A percentile compares a stretch with the other conserved stretches of the same genome.
Evolutionary conservation across 176 grass and related monocot species (phyloP).

Genomic region (Oryza australiensis): DNA sequence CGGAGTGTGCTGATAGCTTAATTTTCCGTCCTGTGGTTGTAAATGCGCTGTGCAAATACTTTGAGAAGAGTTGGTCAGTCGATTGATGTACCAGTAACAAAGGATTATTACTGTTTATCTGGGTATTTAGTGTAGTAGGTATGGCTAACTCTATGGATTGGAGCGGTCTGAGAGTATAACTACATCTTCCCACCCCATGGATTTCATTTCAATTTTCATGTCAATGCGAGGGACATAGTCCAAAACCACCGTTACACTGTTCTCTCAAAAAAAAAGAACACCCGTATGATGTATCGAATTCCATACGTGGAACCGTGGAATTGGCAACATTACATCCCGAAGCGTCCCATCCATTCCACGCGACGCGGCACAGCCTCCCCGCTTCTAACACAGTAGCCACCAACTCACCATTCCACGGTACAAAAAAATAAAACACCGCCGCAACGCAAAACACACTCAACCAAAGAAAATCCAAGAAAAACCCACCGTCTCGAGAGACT

Average conservation of each 20-base stretch:
- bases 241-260: too few species aligned
- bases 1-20: neutral
- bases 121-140: too few species aligned
- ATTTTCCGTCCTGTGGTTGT: neutral
- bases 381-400: slow-evolving; percentile 10
- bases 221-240: neutral
- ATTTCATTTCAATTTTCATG: neutral
- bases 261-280: too few species aligned
- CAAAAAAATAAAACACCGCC: neutral
- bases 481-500: neutral
- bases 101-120: neutral
- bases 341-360: slow-evolving; percentile 26
- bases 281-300: too few species aligned
- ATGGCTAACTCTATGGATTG: neutral
- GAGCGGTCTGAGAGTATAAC: too few species aligned
- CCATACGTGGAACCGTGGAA: neutral
- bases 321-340: neutral
- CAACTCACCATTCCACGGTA: neutral
- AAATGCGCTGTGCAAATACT: neutral
- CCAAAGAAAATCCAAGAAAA: neutral
- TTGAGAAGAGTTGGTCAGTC: neutral
- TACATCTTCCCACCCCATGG: too few species aligned
- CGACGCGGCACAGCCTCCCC: slow-evolving; percentile 10
- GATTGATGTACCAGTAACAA: neutral
- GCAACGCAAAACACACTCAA: neutral